Base-by-base conservation (phyloP, 345 rosid genomes). In the Jatropha curcas region DNA sequence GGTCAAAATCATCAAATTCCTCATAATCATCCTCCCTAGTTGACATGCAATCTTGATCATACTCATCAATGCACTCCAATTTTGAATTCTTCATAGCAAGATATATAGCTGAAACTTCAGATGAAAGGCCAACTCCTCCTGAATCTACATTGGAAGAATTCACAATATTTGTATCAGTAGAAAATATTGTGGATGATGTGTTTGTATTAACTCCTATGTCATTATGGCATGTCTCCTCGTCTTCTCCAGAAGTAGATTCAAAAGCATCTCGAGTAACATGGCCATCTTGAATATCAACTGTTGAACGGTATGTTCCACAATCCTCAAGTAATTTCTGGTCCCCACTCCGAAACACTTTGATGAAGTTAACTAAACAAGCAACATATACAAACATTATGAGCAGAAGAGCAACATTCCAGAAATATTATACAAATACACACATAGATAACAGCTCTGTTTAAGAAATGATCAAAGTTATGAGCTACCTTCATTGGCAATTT, bases 51-150 rank as follows among this genome's bases (percentile, higher is more conserved):
- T 92, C 97, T 74, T 88, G 98, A 73, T 88, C 93, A 43, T 82
- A 87, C 83, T 95, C 98, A 31, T 95, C 97, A 58, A 86, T 82
- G 74, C 97, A 91, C 81, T 92, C 98, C 79, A 95, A 90, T 87
- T 89, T 91, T 14, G 98, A 91, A 85, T 86, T 93, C 79, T 90
- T 95, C 98, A 95, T 91, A 33, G 99, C 97, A 79, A 89, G 87
- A 84, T 93, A 92, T 82, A 95, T 92, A 33, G 99, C 92, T 60
- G 99, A 92, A 72, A 90, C 97, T 76, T 88, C 93, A 67, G 96
- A 84, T 48, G 93, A 85, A 62, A 90, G 90, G 67, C 53, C 76
- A 37, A 70, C 80, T 46, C 86, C 92, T 62, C 74, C 83, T 48
- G 85, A 68, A 82, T 86, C 96, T 82, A 75, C 80, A 80, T 77